Base-by-base conservation (phyloP, 768 basidiomycete genomes). In the Coprinellus aureogranulatus region DNA sequence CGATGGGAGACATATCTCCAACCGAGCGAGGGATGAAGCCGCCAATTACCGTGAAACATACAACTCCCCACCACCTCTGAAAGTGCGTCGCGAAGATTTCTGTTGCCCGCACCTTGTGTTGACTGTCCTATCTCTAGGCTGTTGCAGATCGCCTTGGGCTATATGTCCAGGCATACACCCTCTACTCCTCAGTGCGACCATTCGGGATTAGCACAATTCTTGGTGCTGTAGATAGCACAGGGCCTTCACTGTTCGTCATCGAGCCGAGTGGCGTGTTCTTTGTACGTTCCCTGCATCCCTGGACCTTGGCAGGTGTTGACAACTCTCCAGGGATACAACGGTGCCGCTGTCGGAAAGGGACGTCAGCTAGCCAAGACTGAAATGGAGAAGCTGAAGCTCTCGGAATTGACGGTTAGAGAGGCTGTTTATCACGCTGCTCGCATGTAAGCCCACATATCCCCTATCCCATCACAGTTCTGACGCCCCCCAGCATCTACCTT, bases 271-370 rank as follows among this genome's bases (percentile, higher is more conserved):
- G 97, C 25, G 86, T 95, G 25, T 93, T 86, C 75, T 89, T 86
- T 72, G 93, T 94, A 60, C 54, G 89, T 79, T 42, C 20, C 18
- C 56, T 26, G 11, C 20, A 2, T 39, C 31, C 20, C 18, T 25
- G 8, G 20, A n/a, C 42, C 11, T 51, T 16, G 9, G 3, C 10
- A 12, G 55, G 6, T 40, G 55, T 45, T 51, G 40, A 45, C 54
- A 28, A 58, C 23, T 16, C 16, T 50, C 18, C 64, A 95, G 93
- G 97, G 97, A 28, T 98, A 98, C 73, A 82, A 94, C 57, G 96
- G 94, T 26, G 91, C 91, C 14, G 97, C 97, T n/a, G 88, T 95
- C 27, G 97, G 97, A 54, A 99, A 98, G 72, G 97, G 97, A n/a
- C 87, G 91, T 55, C 94, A 97, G 67, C 79, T 98, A 60, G 97